Percentiles rank a stretch among this genome's conserved stretches.
phyloP scores from a whole-genome alignment of 225 moss, liverwort and hornwort species.

The Takakia lepidozioides region DNA sequence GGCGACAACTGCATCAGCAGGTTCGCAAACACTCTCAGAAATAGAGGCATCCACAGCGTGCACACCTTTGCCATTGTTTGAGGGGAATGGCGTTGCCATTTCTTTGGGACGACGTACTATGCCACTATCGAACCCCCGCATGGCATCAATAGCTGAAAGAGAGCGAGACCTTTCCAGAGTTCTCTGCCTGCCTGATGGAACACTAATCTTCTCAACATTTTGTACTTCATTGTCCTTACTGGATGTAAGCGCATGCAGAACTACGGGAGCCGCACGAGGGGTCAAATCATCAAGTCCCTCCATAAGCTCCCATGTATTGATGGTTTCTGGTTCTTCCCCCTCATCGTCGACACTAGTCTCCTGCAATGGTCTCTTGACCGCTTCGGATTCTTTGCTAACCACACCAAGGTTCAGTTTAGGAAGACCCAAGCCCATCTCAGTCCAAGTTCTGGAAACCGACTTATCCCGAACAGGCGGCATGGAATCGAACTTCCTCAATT shows the following conservation, averaged over 20 bases:
- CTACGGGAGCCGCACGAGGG: neutral
- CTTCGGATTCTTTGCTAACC: neutral
- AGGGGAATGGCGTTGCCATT: too few relatives aligned
- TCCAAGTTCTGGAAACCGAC: conserved; percentile 18
- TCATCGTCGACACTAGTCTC: neutral
- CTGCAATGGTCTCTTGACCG: neutral
- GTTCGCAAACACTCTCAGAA: too few relatives aligned
- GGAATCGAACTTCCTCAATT: conserved; percentile 17
- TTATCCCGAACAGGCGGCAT: neutral
- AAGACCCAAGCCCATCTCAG: conserved; percentile 18
- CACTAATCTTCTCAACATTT: too few relatives aligned
- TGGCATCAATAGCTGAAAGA: too few relatives aligned
- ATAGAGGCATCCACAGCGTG: too few relatives aligned
- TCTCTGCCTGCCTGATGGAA: too few relatives aligned
- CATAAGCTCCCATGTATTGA: conserved; percentile 48
- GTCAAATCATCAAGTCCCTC: conserved; percentile 27
- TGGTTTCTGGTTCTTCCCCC: conserved; percentile 39
- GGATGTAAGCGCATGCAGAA: neutral
- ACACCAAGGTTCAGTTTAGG: conserved; percentile 13
- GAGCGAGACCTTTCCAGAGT: too few relatives aligned
- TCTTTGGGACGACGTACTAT: too few relatives aligned
- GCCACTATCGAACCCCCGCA: too few relatives aligned
- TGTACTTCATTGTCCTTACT: too few relatives aligned
- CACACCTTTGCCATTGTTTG: too few relatives aligned
- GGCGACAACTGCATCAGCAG: too few relatives aligned